phyloP scores from a whole-genome alignment of 2,329 filamentous ascomycete genomes.

The Epichloe elymi region DNA sequence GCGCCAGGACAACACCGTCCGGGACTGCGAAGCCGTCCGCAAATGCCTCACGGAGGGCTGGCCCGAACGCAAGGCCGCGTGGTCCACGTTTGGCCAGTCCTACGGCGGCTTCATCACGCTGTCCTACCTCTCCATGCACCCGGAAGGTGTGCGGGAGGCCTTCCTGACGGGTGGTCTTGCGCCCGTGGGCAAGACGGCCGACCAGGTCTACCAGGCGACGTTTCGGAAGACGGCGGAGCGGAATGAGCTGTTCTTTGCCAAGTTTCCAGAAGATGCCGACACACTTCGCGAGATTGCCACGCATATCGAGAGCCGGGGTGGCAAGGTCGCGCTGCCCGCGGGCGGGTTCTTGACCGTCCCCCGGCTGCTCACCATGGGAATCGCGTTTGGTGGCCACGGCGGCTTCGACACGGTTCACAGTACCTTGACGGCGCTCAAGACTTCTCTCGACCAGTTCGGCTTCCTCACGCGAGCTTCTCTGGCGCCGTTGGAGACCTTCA shows the following conservation, averaged over 20 bases:
- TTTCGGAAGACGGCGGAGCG: constrained; percentile 57
- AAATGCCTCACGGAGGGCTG: constrained; percentile 58
- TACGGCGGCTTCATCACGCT: constrained; percentile 82
- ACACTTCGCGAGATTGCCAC: constrained; percentile 53
- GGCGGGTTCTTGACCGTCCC: constrained; percentile 61
- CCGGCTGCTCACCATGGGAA: constrained; percentile 65
- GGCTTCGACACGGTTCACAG: constrained; percentile 65
- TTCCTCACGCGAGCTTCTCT: constrained; percentile 62
- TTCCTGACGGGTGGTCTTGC: constrained; percentile 79
- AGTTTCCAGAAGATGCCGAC: constrained; percentile 69
- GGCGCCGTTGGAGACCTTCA: constrained; percentile 50
- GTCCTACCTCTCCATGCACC: constrained; percentile 73
- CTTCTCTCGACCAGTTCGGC: constrained; percentile 65
- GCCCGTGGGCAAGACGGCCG: constrained; percentile 56
- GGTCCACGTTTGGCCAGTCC: constrained; percentile 80
- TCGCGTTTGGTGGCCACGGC: constrained; percentile 66
- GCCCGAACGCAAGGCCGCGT: constrained; percentile 57
- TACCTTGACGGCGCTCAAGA: constrained; percentile 54
- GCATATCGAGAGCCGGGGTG: constrained; percentile 44
- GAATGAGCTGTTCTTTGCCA: constrained; percentile 68
- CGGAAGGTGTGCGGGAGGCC: constrained; percentile 64
- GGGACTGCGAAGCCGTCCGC: constrained; percentile 77
- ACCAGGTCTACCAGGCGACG: constrained; percentile 61
- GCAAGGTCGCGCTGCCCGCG: constrained; percentile 47
- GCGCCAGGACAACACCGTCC: constrained; percentile 80